Conservation (phyloP, 306 rosid genomes). For the Trifolium repens region DNA sequence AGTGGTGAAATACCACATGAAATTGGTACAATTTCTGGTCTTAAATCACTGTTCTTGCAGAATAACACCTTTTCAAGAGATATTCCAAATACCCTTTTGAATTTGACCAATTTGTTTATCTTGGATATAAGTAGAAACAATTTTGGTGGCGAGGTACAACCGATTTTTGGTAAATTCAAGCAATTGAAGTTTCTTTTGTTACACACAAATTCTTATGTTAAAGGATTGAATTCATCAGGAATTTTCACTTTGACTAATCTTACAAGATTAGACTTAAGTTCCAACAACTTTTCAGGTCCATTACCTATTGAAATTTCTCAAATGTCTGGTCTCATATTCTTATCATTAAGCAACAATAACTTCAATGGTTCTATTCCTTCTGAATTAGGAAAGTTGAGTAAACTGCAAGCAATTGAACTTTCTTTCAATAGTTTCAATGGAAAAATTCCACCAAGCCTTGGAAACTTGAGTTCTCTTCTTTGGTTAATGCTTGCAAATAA, state of each 20-base stretch:
- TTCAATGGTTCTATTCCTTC: constrained; percentile 68
- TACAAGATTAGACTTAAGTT: constrained; percentile 60
- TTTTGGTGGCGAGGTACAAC: constrained; percentile 68
- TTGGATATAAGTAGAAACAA: constrained; percentile 85
- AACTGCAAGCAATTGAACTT: constrained; percentile 72
- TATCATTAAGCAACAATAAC: constrained; percentile 67
- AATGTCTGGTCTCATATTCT: constrained; percentile 58
- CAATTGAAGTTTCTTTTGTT: constrained; percentile 69
- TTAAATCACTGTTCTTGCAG: constrained; percentile 62
- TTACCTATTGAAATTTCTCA: constrained; percentile 71
- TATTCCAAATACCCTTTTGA: constrained; percentile 64
- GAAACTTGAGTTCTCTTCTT: constrained; percentile 70
- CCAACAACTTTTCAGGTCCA: constrained; percentile 73
- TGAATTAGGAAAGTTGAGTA: constrained; percentile 54
- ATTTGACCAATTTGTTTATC: constrained; percentile 59
- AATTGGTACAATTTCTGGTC: constrained; percentile 62
- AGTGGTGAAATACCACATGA: constrained; percentile 63
- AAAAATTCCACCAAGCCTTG: constrained; percentile 68
- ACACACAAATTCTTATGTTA: constrained; percentile 61
- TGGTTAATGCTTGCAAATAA: constrained; percentile 91
- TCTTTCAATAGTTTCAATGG: constrained; percentile 71
- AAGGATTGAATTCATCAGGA: constrained; percentile 68
- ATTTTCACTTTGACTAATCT: constrained; percentile 69
- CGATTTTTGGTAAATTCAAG: constrained; percentile 66
- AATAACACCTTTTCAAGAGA: constrained; percentile 65